Conservation (phyloP, 1,284 basidiomycete species). For the Malassezia sympodialis region DNA sequence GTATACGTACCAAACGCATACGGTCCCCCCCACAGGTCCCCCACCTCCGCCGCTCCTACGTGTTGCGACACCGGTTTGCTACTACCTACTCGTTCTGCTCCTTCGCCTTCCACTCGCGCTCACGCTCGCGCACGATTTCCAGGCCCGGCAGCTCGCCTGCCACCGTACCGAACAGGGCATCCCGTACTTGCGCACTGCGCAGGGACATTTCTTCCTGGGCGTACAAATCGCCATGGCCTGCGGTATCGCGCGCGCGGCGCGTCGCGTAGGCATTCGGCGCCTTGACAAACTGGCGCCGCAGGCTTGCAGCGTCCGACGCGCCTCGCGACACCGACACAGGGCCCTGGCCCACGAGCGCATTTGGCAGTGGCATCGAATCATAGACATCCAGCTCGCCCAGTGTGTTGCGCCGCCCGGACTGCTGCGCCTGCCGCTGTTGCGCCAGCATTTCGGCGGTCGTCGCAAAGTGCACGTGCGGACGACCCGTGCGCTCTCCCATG, state of each 20-base stretch:
- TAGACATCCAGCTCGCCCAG: conserved; percentile 16
- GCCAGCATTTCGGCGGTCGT: conserved; percentile 7
- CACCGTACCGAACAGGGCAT: conserved; percentile 46
- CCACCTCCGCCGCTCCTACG: no score
- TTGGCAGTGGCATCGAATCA: conserved; percentile 8
- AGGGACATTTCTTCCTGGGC: conserved; percentile 12
- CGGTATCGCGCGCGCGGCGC: conserved; percentile 15
- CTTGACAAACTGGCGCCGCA: conserved; percentile 18
- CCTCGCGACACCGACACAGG: neutral
- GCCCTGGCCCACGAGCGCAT: neutral
- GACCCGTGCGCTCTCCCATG: conserved; percentile 6
- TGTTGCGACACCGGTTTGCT: neutral
- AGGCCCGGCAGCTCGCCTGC: conserved; percentile 40
- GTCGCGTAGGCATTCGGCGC: conserved; percentile 6
- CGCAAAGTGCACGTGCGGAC: conserved; percentile 16
- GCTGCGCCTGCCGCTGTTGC: conserved; percentile 1
- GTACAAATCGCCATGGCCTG: conserved; percentile 18
- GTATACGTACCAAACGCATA: no score
- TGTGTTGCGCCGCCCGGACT: conserved; percentile 5
- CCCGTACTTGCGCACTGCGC: conserved; percentile 36
- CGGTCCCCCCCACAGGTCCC: no score
- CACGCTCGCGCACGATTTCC: conserved; percentile 37
- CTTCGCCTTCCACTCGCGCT: conserved; percentile 13
- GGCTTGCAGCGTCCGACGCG: neutral
- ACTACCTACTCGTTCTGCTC: neutral